Percentiles rank a stretch among this genome's conserved stretches.
These are phyloP conservation scores for Antrodiella citrinella DNA, from an alignment of 768 basidiomycete species.

Conservation along the genomic window DNA sequence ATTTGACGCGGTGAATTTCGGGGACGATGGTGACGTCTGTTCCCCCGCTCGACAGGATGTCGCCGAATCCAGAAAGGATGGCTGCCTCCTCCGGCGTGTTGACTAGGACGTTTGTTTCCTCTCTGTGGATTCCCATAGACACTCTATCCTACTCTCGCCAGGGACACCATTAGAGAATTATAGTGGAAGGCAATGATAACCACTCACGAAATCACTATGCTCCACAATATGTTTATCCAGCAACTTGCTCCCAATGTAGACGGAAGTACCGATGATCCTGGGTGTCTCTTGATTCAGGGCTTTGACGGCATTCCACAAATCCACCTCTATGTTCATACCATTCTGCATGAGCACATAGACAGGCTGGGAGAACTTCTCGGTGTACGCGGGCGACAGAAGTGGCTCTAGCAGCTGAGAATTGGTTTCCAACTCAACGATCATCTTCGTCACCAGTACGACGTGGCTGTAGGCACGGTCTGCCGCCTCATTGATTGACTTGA, in stretches of 20 bases:
- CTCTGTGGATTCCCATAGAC: constrained; percentile 47
- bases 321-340: constrained; percentile 61
- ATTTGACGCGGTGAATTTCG: constrained; percentile 58
- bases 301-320: constrained; percentile 48
- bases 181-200: background rate
- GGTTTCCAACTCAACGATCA: constrained; percentile 54
- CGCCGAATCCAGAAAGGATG: constrained; percentile 37
- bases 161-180: no score
- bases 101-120: constrained; percentile 28
- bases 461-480: constrained; percentile 53
- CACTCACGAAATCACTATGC: constrained; percentile 44
- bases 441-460: constrained; percentile 64
- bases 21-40: constrained; percentile 37
- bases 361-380: constrained; percentile 39
- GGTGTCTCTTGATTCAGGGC: constrained; percentile 30
- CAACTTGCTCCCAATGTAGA: constrained; percentile 49
- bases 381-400: constrained; percentile 41
- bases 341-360: constrained; percentile 63
- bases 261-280: constrained; percentile 44
- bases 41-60: constrained; percentile 41
- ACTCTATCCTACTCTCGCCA: constrained; percentile 48
- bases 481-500: constrained; percentile 50
- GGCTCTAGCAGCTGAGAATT: constrained; percentile 51
- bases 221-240: constrained; percentile 38
- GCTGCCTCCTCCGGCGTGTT: constrained; percentile 37